These are phyloP conservation scores for Mucor racemosus DNA, from an alignment of 371 early-diverging fungal species.

Conservation along the genomic window DNA sequence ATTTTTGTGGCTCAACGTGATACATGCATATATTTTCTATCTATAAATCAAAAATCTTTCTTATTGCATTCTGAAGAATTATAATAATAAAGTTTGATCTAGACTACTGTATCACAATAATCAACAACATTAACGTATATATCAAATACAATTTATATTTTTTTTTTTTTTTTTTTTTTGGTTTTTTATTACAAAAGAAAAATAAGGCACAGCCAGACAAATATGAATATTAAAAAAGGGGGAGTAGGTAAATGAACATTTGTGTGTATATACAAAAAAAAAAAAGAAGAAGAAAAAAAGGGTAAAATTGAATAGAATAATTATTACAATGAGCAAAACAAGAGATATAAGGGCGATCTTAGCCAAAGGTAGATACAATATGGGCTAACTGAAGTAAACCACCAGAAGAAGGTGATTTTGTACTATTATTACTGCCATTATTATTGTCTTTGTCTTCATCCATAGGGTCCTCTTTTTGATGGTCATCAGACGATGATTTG, in stretches of 20 bases:
- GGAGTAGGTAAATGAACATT: neutral
- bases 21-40: too few species aligned
- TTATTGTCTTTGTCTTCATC: constrained; percentile 9
- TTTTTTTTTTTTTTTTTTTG: too few species aligned
- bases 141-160: neutral
- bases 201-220: neutral
- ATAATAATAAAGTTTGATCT: neutral
- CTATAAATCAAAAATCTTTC: too few species aligned
- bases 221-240: neutral
- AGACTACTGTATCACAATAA: neutral
- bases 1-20: too few species aligned
- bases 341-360: neutral
- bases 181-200: neutral
- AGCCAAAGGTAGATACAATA: constrained; percentile 53
- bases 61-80: neutral
- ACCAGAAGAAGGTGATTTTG: constrained; percentile 19
- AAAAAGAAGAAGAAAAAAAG: neutral
- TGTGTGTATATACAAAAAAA: neutral
- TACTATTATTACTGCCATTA: neutral
- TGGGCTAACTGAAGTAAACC: constrained; percentile 43
- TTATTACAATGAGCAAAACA: neutral
- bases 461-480: constrained; percentile 16
- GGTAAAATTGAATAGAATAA: neutral
- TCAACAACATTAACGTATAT: neutral
- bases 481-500: constrained; percentile 14